These are phyloP conservation scores for Ophiostoma australiae DNA, from an alignment of 2,329 filamentous ascomycete species.

Conservation along the genomic window DNA sequence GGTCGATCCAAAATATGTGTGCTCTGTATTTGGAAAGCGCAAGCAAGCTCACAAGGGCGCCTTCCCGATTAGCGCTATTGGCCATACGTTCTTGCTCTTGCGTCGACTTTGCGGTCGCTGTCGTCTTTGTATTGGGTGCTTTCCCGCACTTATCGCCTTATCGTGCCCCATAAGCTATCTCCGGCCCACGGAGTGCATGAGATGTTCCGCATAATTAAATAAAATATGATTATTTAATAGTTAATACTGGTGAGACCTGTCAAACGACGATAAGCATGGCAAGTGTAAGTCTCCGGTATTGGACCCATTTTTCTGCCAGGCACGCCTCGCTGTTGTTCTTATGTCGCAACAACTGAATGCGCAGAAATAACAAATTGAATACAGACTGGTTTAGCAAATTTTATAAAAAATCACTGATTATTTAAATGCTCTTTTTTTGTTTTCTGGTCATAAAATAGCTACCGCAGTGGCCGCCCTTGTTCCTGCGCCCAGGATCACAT, in stretches of 20 bases:
- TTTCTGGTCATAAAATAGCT: neutral
- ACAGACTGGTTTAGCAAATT: neutral
- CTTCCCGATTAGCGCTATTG: conserved; percentile 20
- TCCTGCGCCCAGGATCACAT: neutral
- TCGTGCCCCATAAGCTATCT: conserved; percentile 13
- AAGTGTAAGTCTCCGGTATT: neutral
- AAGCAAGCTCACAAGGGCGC: conserved; percentile 15
- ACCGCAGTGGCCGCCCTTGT: neutral
- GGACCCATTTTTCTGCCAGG: neutral
- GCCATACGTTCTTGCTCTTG: conserved; percentile 18
- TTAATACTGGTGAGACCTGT: neutral
- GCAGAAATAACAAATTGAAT: neutral
- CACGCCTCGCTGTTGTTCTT: neutral
- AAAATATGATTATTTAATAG: neutral
- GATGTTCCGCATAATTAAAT: neutral
- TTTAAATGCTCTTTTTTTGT: neutral
- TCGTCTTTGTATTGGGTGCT: conserved; percentile 16
- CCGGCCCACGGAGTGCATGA: neutral
- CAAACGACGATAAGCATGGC: neutral
- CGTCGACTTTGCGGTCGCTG: conserved; percentile 16
- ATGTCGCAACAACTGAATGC: neutral
- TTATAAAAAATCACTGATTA: neutral
- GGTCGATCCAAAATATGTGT: too few species aligned
- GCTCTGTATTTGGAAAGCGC: neutral
- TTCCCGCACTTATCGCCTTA: conserved; percentile 12